These are phyloP conservation scores for Rhododendron molle DNA, from an alignment of 148 eudicot species.

Conservation along the genomic window DNA sequence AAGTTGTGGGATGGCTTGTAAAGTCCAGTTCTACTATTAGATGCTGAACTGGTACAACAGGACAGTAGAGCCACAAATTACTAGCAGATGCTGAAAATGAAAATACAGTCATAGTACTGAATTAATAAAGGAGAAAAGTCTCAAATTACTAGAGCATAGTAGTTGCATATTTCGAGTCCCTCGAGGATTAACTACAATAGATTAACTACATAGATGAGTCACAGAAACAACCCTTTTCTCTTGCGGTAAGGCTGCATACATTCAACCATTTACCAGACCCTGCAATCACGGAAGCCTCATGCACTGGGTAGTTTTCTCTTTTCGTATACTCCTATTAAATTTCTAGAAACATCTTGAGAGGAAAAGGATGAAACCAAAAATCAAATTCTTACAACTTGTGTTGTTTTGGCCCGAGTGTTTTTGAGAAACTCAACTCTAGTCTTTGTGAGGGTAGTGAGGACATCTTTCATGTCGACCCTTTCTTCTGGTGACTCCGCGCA, in stretches of 20 bases:
- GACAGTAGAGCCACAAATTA: neutral
- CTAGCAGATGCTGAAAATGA: no score
- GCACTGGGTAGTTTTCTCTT: no score
- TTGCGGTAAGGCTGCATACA: no score
- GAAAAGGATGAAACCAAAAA: neutral
- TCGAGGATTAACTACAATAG: neutral
- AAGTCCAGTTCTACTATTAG: no score
- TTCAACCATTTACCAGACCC: no score
- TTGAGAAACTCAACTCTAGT: neutral
- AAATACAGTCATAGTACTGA: neutral
- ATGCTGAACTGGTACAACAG: neutral
- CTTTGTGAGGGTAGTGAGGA: neutral
- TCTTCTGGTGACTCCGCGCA: constrained; percentile 2
- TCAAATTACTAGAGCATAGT: neutral
- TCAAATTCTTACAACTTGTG: neutral
- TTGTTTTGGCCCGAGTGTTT: neutral
- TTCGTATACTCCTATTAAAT: no score
- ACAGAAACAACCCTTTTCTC: no score
- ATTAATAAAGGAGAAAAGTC: neutral
- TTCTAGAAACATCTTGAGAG: neutral
- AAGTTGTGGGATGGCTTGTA: no score
- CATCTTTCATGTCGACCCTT: neutral
- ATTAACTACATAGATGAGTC: neutral
- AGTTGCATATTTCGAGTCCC: neutral
- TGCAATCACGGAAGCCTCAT: no score